A percentile compares a stretch with the other conserved stretches of the same genome.
These are phyloP conservation scores for Acanthamoeba divionensis DNA, from an alignment of 208 protist species.

Conservation along the genomic window DNA sequence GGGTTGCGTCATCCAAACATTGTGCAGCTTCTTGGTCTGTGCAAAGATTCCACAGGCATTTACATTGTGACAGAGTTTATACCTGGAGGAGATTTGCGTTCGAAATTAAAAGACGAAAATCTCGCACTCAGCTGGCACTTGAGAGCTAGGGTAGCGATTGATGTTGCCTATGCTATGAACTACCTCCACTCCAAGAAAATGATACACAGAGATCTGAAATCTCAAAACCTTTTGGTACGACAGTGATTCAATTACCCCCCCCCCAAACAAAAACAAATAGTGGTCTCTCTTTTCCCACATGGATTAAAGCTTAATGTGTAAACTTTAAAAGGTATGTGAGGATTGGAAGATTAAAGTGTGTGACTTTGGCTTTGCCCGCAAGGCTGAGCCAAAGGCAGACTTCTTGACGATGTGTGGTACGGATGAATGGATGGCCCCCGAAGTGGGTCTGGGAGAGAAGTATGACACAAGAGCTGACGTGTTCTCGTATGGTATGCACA, in stretches of 20 bases:
- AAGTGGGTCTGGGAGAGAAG: neutral
- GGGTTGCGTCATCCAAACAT: slow-evolving; percentile 3
- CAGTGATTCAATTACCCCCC: too few relatives aligned
- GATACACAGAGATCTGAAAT: neutral
- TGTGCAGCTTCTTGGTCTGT: neutral
- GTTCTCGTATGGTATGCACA: slow-evolving; percentile 48
- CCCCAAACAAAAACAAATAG: too few relatives aligned
- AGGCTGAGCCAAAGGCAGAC: slow-evolving; percentile 7
- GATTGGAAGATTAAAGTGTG: neutral
- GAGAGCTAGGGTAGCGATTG: neutral
- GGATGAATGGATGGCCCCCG: neutral
- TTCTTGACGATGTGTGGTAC: slow-evolving; percentile 29
- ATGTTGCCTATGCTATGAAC: neutral
- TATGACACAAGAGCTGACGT: slow-evolving; percentile 25
- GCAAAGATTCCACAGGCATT: neutral
- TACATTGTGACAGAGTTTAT: neutral
- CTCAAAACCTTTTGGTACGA: neutral
- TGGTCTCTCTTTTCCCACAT: too few relatives aligned
- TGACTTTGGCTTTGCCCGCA: neutral
- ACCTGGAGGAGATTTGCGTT: neutral
- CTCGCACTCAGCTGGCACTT: neutral
- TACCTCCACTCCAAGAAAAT: slow-evolving; percentile 17
- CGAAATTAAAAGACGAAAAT: neutral
- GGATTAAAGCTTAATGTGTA: too few relatives aligned
- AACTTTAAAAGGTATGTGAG: neutral